phyloP scores from a whole-genome alignment of 2,329 filamentous ascomycete genomes.

The Ophioceras dolichostomum region DNA sequence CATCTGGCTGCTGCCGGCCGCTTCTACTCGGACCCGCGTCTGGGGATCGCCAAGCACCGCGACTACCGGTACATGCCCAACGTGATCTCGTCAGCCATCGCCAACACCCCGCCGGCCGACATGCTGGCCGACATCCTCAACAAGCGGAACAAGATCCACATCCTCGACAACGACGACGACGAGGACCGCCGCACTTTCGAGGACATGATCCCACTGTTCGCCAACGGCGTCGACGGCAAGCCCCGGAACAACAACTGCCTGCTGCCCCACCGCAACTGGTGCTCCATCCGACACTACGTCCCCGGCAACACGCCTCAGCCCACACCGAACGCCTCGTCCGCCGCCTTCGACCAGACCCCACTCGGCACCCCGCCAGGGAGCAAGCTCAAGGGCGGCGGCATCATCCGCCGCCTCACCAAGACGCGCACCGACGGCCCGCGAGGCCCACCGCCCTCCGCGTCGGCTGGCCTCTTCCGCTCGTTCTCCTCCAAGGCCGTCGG shows the following conservation, averaged over 20 bases:
- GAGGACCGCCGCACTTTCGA: slow-evolving; percentile 62
- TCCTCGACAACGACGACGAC: slow-evolving; percentile 35
- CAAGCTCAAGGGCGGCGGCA: slow-evolving; percentile 16
- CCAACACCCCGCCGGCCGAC: slow-evolving; percentile 79
- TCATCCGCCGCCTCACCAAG: slow-evolving; percentile 33
- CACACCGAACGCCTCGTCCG: slow-evolving; percentile 41
- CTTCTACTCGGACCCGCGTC: slow-evolving; percentile 85
- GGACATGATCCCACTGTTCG: slow-evolving; percentile 90
- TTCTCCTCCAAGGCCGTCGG: slow-evolving; percentile 22
- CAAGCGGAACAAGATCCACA: slow-evolving; percentile 74
- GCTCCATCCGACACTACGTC: slow-evolving; percentile 74
- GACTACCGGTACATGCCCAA: slow-evolving; percentile 98
- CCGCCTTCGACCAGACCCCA: slow-evolving; percentile 27
- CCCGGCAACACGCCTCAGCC: slow-evolving; percentile 65
- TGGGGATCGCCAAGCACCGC: slow-evolving; percentile 68
- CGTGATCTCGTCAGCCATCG: slow-evolving; percentile 85
- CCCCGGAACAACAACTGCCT: slow-evolving; percentile 83
- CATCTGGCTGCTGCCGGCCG: slow-evolving; percentile 87
- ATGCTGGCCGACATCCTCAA: slow-evolving; percentile 86
- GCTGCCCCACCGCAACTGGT: slow-evolving; percentile 89
- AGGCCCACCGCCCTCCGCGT: slow-evolving; percentile 26
- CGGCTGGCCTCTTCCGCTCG: slow-evolving; percentile 32
- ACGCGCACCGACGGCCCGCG: slow-evolving; percentile 18
- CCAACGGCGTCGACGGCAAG: slow-evolving; percentile 78
- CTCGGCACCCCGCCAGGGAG: slow-evolving; percentile 22